Conservation (phyloP, 1,284 basidiomycete genomes). For the Sphaerobolus stellatus region DNA sequence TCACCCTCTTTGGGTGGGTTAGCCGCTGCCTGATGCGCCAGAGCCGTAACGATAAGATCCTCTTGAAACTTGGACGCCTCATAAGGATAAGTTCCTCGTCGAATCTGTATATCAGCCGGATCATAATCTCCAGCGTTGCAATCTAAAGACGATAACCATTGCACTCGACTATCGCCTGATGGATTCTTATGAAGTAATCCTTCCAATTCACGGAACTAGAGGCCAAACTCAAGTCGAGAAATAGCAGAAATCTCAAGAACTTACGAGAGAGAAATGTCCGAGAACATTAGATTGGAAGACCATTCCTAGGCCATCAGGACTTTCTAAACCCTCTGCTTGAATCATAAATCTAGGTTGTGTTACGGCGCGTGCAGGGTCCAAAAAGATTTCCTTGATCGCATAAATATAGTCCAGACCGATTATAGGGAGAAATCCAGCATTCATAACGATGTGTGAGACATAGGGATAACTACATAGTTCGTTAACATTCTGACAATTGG, state of each 20-base stretch:
- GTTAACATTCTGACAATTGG: constrained; percentile 7
- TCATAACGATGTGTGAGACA: constrained; percentile 79
- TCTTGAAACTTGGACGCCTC: constrained; percentile 79
- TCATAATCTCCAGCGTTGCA: constrained; percentile 56
- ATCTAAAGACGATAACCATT: constrained; percentile 82
- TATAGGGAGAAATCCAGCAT: constrained; percentile 76
- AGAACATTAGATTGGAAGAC: constrained; percentile 88
- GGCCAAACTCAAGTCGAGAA: constrained; percentile 6
- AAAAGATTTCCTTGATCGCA: constrained; percentile 53
- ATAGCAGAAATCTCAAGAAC: constrained; percentile 29
- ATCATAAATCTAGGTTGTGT: constrained; percentile 62
- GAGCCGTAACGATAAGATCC: constrained; percentile 63
- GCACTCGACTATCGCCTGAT: constrained; percentile 49
- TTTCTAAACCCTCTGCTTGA: constrained; percentile 62
- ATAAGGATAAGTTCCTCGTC: constrained; percentile 63
- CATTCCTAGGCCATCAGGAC: constrained; percentile 72
- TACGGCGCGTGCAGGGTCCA: constrained; percentile 44
- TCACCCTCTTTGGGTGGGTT: constrained; percentile 26
- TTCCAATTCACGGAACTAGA: constrained; percentile 60
- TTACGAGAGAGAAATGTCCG: constrained; percentile 77
- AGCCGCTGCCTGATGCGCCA: constrained; percentile 48
- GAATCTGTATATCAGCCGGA: constrained; percentile 71
- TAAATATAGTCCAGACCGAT: constrained; percentile 54
- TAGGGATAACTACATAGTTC: constrained; percentile 78
- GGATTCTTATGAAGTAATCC: constrained; percentile 37